Base-by-base conservation (phyloP, 345 rosid genomes). In the Camelina hispida region DNA sequence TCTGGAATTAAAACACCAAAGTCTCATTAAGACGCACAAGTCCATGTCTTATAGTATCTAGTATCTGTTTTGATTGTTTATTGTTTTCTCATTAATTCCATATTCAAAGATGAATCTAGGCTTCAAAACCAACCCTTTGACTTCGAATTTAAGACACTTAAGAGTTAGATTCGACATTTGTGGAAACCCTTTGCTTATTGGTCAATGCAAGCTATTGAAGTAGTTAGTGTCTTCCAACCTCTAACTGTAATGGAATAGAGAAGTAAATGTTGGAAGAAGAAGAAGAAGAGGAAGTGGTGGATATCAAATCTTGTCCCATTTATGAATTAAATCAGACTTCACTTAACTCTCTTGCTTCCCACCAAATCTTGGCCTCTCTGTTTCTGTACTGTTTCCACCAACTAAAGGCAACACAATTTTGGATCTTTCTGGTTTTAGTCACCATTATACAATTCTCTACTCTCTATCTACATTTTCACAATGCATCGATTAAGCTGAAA, bases 161-260 rank as follows among this genome's bases (percentile, higher is more conserved):
- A 8, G 9, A 14, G 23, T 4, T 62, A 55, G 44, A 69, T 69
- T 77, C 66, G 54, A 56, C 12, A 77, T 63, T 47, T 64, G 76
- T 77, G 76, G 80, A 77, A 63, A 32, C 7, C 61, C 7, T 75
- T 68, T 15, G 48, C 50, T 68, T 70, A 38, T 70, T 76, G 42
- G 75, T 69, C 75, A 76, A 69, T 69, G 80, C 59, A 77, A 55
- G 76, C 37, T 46, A 77, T 46, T 70, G 75, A 62, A 47, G 20
- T 46, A 64, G 71, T 63, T 70, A 63, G 76, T 57, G 62, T 71
- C 72, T 53, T 78, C 77, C 77, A 78, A 66, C 81, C 40, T 15
- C 81, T 78, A 78, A 50, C 77, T 71, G 68, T 71, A 78, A 65
- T 65, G 57, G 81, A 71, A 78, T 71, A 66, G 77, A 71, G 77